Evolutionary conservation across 192 early-diverging fungal species (phyloP).

Genomic region (Backusella macrospora): DNA sequence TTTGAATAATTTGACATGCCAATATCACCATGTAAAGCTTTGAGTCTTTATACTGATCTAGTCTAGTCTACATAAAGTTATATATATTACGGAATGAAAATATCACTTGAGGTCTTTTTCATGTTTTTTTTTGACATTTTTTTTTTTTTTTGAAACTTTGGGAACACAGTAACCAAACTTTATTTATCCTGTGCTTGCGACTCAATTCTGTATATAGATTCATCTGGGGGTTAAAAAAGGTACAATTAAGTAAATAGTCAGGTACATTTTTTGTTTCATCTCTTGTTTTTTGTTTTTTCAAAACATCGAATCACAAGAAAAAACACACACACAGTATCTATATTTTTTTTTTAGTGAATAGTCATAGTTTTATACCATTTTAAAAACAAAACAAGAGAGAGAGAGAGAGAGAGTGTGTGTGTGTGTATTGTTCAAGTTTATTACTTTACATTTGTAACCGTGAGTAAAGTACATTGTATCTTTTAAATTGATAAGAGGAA

Average conservation of each 20-base stretch:
- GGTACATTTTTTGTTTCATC: slow-evolving; percentile 9
- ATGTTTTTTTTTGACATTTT: too few relatives aligned
- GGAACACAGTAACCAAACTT: not conserved
- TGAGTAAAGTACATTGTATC: not conserved
- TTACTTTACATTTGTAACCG: not conserved
- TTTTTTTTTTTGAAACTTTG: not conserved
- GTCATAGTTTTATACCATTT: too few relatives aligned
- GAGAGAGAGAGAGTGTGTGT: too few relatives aligned
- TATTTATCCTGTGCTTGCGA: not conserved
- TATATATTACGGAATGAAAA: not conserved
- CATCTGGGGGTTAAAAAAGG: not conserved
- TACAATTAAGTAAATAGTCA: not conserved
- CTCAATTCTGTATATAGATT: too few relatives aligned
- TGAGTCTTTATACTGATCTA: too few relatives aligned
- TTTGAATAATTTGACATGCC: not conserved
- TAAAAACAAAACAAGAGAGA: too few relatives aligned
- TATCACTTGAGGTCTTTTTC: too few relatives aligned
- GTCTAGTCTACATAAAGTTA: not conserved
- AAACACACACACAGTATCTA: too few relatives aligned
- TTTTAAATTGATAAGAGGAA: not conserved
- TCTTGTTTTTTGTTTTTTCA: not conserved
- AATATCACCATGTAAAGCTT: too few relatives aligned
- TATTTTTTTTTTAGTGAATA: too few relatives aligned
- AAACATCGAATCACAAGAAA: too few relatives aligned
- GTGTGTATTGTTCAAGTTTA: not conserved